These are phyloP conservation scores for cucumber (Cucumis sativus) DNA, from an alignment of 306 rosid species.

Conservation along the genomic window DNA sequence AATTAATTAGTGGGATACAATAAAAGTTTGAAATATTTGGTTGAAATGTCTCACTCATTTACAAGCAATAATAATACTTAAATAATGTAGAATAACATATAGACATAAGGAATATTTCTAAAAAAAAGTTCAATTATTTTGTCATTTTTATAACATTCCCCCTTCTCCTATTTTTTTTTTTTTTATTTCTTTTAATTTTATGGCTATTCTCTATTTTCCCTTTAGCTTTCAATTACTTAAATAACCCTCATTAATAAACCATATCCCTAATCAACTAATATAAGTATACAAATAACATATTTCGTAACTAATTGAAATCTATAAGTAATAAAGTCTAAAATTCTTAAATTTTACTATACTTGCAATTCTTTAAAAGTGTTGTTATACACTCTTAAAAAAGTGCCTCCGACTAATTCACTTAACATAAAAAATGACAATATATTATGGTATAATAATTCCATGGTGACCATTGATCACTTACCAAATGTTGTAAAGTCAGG, in stretches of 20 bases:
- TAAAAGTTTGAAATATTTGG: neutral
- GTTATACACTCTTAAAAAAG: too few species aligned
- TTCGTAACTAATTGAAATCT: too few species aligned
- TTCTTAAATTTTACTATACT: too few species aligned
- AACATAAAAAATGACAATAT: too few species aligned
- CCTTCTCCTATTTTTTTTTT: neutral
- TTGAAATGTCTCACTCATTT: neutral
- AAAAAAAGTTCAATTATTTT: neutral
- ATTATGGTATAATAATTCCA: too few species aligned
- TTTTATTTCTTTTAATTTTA: neutral
- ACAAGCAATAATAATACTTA: neutral
- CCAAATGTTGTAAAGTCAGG: too few species aligned
- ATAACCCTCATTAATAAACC: neutral
- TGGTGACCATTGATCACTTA: too few species aligned
- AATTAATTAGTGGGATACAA: neutral
- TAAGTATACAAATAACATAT: too few species aligned
- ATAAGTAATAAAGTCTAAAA: too few species aligned
- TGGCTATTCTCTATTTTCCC: neutral
- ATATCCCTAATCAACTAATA: too few species aligned
- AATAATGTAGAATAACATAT: neutral
- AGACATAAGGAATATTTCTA: slow-evolving; percentile 1
- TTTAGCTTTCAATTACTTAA: neutral
- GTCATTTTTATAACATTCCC: neutral
- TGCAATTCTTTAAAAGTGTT: too few species aligned
- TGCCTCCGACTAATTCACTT: too few species aligned